Percentiles rank a stretch among this genome's conserved stretches.
phyloP scores from a whole-genome alignment of 768 basidiomycete species.

The Tephrocybe sp. region DNA sequence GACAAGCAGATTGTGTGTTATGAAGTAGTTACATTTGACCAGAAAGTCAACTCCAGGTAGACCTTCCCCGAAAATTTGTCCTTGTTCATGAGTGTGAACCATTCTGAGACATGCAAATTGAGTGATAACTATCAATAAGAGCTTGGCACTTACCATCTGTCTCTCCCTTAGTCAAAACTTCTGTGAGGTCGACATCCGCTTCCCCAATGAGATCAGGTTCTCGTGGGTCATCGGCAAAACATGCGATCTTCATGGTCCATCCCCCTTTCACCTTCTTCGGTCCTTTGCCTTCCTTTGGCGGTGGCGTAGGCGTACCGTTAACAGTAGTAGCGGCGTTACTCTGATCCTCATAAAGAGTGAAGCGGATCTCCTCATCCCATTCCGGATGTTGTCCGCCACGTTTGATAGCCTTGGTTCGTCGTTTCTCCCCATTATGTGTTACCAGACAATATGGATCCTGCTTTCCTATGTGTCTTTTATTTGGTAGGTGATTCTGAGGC shows the following conservation, averaged over 20 bases:
- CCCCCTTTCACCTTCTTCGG: slow-evolving; percentile 65
- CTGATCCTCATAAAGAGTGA: slow-evolving; percentile 80
- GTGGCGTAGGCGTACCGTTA: slow-evolving; percentile 59
- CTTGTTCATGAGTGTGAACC: slow-evolving; percentile 89
- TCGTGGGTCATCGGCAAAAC: slow-evolving; percentile 92
- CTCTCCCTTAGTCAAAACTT: slow-evolving; percentile 92
- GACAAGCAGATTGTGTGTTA: background rate
- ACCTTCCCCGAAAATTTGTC: slow-evolving; percentile 95
- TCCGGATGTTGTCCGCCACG: slow-evolving; percentile 98
- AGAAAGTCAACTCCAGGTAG: slow-evolving; percentile 95
- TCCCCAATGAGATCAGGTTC: slow-evolving; percentile 98
- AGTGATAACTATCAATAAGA: background rate
- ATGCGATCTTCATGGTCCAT: slow-evolving; percentile 74
- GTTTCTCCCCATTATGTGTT: slow-evolving; percentile 76
- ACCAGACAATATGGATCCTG: slow-evolving; percentile 95
- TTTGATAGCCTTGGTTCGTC: slow-evolving; percentile 90
- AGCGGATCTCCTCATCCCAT: slow-evolving; percentile 98
- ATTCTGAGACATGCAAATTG: slow-evolving; percentile 54
- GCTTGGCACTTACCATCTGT: slow-evolving; percentile 78
- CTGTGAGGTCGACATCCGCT: slow-evolving; percentile 80
- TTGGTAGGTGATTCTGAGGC: slow-evolving; percentile 79
- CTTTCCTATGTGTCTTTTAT: slow-evolving; percentile 92
- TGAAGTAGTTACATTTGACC: slow-evolving; percentile 76
- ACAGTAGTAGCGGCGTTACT: slow-evolving; percentile 44
- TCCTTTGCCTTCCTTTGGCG: slow-evolving; percentile 54